Base-by-base conservation (phyloP, 306 rosid species). In the Trifolium fragiferum region DNA sequence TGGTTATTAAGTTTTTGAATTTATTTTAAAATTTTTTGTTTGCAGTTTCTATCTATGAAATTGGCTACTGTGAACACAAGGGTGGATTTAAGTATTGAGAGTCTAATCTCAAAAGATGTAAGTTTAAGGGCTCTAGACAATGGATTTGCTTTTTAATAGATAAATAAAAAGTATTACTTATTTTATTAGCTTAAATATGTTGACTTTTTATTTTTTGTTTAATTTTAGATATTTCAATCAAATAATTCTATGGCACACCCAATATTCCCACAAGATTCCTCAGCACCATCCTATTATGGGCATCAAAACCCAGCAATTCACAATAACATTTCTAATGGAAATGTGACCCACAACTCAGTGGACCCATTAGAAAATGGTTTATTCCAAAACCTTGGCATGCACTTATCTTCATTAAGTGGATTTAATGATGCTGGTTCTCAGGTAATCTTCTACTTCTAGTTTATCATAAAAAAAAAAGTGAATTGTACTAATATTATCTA, bases 11-110 rank as follows among this genome's bases (percentile, higher is more conserved):
- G 76, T 35, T 13, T 78, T 16, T 15, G 1, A 12, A 14, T 66
- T 53, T 53, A 11, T 71, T 54, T 50, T 57, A 15, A 3, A 54
- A 60, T 27, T 68, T 65, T n/a, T 6, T 47, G 21, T 68, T 32
- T 79, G 76, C 96, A 95, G 99, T 90, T 95, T 70, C 88, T 95
- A 15, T 95, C 99, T 15, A 95, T 95, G 99, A 95, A 95, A 85
- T 71, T 95, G 87, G 78, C 99, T 75, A 86, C 99, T 19, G 98
- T 95, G 64, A 92, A 92, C 84, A 89, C 97, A 71, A 91, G 90
- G 84, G 68, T 82, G 90, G 99, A 90, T 59, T 82, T 76, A 77
- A 95, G 84, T 85, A 70, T 84, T 81, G 98, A 92, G 35, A 72
- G 82, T 82, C 78, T 87, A 35, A 82, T 90, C 86, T 85, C 97